A percentile compares a stretch with the other conserved stretches of the same genome.
Evolutionary conservation across 768 basidiomycete species (phyloP).

Genomic region (Termitomyces sp.): DNA sequence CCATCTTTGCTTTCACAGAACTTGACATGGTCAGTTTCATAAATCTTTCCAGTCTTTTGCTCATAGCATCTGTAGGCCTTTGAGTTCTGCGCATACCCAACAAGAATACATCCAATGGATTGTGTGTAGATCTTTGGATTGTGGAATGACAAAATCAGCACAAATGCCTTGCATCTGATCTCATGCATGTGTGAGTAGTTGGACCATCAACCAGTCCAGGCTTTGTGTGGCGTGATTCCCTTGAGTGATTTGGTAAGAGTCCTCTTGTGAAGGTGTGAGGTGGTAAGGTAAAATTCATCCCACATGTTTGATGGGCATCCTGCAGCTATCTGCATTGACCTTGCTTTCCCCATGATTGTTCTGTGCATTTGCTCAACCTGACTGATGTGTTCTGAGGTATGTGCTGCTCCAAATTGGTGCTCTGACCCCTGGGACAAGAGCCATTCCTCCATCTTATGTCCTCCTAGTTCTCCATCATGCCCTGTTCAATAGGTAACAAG

Average conservation of each 20-base stretch:
- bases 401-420: conserved; percentile 20
- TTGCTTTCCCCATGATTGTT: conserved; percentile 25
- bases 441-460: conserved; percentile 14
- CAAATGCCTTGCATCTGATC: conserved; percentile 32
- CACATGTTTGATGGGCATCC: conserved; percentile 24
- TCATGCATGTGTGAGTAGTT: conserved; percentile 27
- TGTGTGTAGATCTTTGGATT: conserved; percentile 23
- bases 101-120: conserved; percentile 32
- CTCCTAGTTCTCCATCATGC: conserved; percentile 24
- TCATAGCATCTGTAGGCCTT: conserved; percentile 34
- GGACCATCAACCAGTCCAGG: conserved; percentile 21
- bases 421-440: conserved; percentile 10
- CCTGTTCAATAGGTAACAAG: conserved; percentile 2
- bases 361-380: conserved; percentile 30
- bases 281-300: conserved; percentile 26
- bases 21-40: conserved; percentile 21
- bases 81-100: conserved; percentile 32
- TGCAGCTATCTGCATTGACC: conserved; percentile 23
- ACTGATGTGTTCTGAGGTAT: conserved; percentile 33
- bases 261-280: conserved; percentile 15
- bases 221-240: conserved; percentile 20
- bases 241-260: conserved; percentile 5
- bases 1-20: conserved; percentile 17
- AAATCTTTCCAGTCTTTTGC: conserved; percentile 12
- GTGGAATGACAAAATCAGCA: conserved; percentile 30